phyloP scores from a whole-genome alignment of 2,329 filamentous ascomycete genomes.

The Chalaropsis ovoidea region DNA sequence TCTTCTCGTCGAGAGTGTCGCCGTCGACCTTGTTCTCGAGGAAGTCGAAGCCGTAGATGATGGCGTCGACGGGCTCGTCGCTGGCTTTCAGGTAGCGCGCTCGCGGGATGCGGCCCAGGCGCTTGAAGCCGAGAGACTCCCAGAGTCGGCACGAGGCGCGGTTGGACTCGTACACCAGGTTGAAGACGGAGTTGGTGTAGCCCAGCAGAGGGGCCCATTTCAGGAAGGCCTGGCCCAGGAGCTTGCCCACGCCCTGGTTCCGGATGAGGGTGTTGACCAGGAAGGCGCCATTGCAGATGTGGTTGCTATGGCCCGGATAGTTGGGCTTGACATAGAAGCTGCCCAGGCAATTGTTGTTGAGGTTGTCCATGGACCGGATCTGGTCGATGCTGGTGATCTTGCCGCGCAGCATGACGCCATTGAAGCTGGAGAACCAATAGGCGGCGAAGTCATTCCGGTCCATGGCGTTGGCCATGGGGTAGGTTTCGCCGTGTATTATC shows the following conservation, averaged over 20 bases:
- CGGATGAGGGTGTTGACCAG: slow-evolving; percentile 63
- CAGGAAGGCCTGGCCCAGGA: slow-evolving; percentile 67
- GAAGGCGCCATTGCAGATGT: slow-evolving; percentile 80
- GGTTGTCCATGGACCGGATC: slow-evolving; percentile 51
- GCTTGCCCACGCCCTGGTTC: slow-evolving; percentile 61
- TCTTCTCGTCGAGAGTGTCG: slow-evolving; percentile 31
- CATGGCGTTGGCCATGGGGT: slow-evolving; percentile 74
- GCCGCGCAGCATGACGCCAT: slow-evolving; percentile 75
- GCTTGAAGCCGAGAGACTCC: slow-evolving; percentile 86
- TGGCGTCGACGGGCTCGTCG: slow-evolving; percentile 60
- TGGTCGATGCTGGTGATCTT: slow-evolving; percentile 46
- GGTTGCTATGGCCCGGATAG: slow-evolving; percentile 80
- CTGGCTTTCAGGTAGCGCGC: slow-evolving; percentile 60
- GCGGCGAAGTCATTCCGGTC: slow-evolving; percentile 62
- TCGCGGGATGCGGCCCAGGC: slow-evolving; percentile 71
- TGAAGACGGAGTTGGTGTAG: slow-evolving; percentile 89
- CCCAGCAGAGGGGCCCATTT: slow-evolving; percentile 72
- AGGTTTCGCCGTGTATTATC: slow-evolving; percentile 85
- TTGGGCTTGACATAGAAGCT: slow-evolving; percentile 94
- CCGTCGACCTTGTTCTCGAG: slow-evolving; percentile 34
- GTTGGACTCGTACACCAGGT: slow-evolving; percentile 89
- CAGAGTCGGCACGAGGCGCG: slow-evolving; percentile 82
- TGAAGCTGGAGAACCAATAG: slow-evolving; percentile 90
- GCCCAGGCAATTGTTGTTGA: slow-evolving; percentile 71
- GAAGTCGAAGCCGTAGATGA: slow-evolving; percentile 64